Base-by-base conservation (phyloP, 2,329 filamentous ascomycete genomes). In the Plenodomus tracheiphilus region DNA sequence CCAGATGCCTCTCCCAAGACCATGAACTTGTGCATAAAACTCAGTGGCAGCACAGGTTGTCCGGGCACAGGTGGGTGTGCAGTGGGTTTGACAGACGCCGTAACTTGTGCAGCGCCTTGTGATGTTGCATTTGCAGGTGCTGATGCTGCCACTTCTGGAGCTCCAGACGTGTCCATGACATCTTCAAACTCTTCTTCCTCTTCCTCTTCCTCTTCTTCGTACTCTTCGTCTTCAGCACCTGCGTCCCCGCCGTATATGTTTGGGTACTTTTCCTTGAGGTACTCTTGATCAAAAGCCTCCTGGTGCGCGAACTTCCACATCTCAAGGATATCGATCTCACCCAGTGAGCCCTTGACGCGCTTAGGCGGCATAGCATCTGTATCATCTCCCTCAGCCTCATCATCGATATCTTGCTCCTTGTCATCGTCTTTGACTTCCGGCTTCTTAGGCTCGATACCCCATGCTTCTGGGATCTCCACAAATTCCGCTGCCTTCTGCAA, bases 401-500 rank as follows among this genome's bases (percentile, higher is more conserved):
- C 39, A 2, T 54, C 52, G 9, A 56, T 44, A 6, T 49, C 47
- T 13, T 54, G 58, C 4, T 45, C 57, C 0, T 55, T 58, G 2
- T 58, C 54, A 2, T 53, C 46, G 1, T 56, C 47, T 4, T 58
- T 51, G 20, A 41, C 52, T 13, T 45, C 41, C 10, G 54, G 18
- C 37, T 57, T 62, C 9, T 49, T 53, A 1, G 60, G 50, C 36
- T 65, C 59, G 19, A 71, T 56, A 1, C 51, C 59, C 65, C 63
- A 70, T 11, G 70, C 65, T 11, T 47, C 43, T 3, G 66, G 64
- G 25, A 70, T 61, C 19, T 62, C 46, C n/a, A 60, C 61, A 41
- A 70, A 70, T 32, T 66, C 62, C 2, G 53, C 46, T 4, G 66
- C 66, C 45, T 64, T 68, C 3, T 48, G 44, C 1, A 70, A 39